Base-by-base conservation (phyloP, 768 basidiomycete genomes). In the Naganishia friedmannii region DNA sequence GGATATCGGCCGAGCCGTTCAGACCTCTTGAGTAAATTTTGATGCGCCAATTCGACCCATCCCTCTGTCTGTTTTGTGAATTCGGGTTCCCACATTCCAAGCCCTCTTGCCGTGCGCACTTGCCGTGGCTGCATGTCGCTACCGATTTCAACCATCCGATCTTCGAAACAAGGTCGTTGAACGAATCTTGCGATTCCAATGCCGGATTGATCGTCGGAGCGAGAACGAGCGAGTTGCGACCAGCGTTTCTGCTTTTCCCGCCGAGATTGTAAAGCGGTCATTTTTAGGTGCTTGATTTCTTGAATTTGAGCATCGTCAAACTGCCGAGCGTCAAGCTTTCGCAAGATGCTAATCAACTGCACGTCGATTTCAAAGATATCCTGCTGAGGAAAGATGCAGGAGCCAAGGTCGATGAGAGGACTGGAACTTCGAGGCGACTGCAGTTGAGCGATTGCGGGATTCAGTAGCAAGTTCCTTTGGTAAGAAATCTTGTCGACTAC, bases 241-340 rank as follows among this genome's bases (percentile, higher is more conserved):
- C 57, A 58, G 34, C 57, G 57, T 37, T 58, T 32, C 37, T 58
- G 28, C 34, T 58, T 58, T 23, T 58, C 57, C 34, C 31, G 12
- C 13, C 31, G 57, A 58, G 57, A 58, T 23, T 58, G 57, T 10
- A 58, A n/a, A 34, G 57, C 34, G 32, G 21, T 58, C 57, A 58
- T 58, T 17, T 23, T 58, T 34, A 58, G 37, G n/a, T 58, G 57
- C 34, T 58, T 32, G 57, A 58, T 58, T 37, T 58, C 57, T 37
- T 37, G 57, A 37, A 58, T 58, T 32, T 58, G 32, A 39, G 48
- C 19, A 26, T 51, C 48, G 23, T 37, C 34, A 39, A 34, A 58
- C 32, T 58, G 13, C 15, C 57, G 57, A 4, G 57, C 17, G 34
- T 58, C 57, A 10, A 58, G 57, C 57, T 58, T 58, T 23, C 57